Evolutionary conservation across 1,284 basidiomycete species (phyloP), one percentile per base, ranked within the genome.

Genomic region (Cryptococcus sp.): DNA sequence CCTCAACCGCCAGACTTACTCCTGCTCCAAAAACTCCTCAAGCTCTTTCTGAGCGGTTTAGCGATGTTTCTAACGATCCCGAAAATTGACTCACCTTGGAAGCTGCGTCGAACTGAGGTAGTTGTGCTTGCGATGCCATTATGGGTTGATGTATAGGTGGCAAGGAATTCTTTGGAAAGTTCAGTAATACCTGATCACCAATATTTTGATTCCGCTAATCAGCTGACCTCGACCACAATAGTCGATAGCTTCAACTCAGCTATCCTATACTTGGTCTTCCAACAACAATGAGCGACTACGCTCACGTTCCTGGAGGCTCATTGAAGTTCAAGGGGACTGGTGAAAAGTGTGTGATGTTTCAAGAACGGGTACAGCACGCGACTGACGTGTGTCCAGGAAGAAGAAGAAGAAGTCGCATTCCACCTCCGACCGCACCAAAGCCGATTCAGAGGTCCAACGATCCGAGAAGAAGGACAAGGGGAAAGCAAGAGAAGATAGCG

Each of bases 241-340:
- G n/a, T n/a, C n/a, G n/a, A n/a, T n/a, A n/a, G n/a, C n/a, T n/a
- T n/a, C n/a, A n/a, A n/a, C n/a, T n/a, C n/a, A n/a, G n/a, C n/a
- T n/a, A n/a, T n/a, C n/a, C n/a, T n/a, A n/a, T n/a, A n/a, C n/a
- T n/a, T n/a, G 37, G 37, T 21, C 37, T 21, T 21, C 23, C 23
- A 21, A 34, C 82, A 83, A 61, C 11, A 10, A 74, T 74, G 72
- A 74, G 72, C 59, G 89, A 90, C 73, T 94, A 94, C 76, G 83
- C 88, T 76, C 80, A 87, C 75, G 84, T 84, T 67, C 85, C 89
- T 43, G 87, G 89, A 44, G 91, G 91, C 65, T 84, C 87, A 59
- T 84, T 94, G 70, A 94, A 92, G 76, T 81, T 94, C 72, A 94
- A 93, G 77, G 85, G 86, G 32, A 71, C 85, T 34, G 79, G 86